phyloP scores from a whole-genome alignment of 2,329 filamentous ascomycete species.

The Venturia aucupariae region DNA sequence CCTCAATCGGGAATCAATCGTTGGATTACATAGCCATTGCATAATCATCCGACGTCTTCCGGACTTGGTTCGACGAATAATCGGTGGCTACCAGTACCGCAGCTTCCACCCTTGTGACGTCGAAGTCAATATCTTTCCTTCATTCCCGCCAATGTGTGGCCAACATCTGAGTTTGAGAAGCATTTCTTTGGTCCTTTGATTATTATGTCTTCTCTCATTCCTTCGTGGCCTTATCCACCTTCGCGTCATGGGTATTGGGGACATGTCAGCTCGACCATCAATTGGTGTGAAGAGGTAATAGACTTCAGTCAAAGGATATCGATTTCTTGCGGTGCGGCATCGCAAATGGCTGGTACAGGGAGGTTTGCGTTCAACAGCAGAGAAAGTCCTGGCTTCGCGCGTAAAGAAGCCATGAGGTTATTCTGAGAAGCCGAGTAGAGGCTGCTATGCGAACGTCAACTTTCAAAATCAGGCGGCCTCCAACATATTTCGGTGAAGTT shows the following conservation, averaged over 20 bases:
- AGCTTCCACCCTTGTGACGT: background rate
- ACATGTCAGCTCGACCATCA: conserved; percentile 61
- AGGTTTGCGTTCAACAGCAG: background rate
- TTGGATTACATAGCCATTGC: background rate
- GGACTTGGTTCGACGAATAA: background rate
- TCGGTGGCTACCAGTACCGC: background rate
- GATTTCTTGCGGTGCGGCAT: background rate
- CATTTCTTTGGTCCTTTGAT: background rate
- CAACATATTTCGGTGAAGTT: background rate
- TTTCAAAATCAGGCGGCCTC: background rate
- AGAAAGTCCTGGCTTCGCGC: too few relatives aligned
- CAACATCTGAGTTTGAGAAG: too few relatives aligned
- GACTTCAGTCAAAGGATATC: background rate
- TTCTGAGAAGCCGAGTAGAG: too few relatives aligned
- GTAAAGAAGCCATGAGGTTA: too few relatives aligned
- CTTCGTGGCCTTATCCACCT: conserved; percentile 41
- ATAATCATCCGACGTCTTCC: background rate
- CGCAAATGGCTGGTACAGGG: background rate
- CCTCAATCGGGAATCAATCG: background rate
- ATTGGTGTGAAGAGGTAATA: conserved; percentile 70
- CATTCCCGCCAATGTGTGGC: background rate
- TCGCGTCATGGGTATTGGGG: conserved; percentile 54
- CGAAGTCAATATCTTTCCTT: background rate
- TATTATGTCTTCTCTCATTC: conserved; percentile 1
- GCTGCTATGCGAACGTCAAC: too few relatives aligned